Evolutionary conservation across 306 rosid species (phyloP), one percentile per base, ranked within the genome.

Genomic region (Trichosanthes cucumerina): DNA sequence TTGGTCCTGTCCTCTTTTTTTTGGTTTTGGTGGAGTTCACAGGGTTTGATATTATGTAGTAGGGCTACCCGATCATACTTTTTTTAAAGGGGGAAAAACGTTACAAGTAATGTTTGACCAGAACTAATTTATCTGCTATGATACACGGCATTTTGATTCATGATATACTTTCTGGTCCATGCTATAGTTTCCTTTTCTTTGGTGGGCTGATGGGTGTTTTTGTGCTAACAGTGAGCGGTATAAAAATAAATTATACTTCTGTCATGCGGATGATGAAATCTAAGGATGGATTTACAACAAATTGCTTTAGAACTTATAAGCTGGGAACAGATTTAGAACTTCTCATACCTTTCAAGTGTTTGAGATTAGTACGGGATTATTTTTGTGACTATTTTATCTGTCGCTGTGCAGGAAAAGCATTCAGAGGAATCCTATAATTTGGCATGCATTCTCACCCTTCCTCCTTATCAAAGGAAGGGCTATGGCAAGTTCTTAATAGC

Each of bases 381-480:
- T 72, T 46, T 72, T 72, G 24, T 72, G 15, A 72, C 39, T 47
- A 72, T 72, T 6, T 44, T 72, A 47, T 72, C 24, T 28, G 43
- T 85, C 73, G 15, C 82, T 46, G 13, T 87, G 82, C 87, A 96
- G 99, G 99, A 96, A 87, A 96, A 96, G 78, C 99, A 96, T 88
- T 96, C 99, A 0, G 99, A 96, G 89, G 98, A 96, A 75, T 96
- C 99, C 62, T 96, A 96, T 85, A 96, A 96, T 75, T 83, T 96
- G 88, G 99, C 99, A 23, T 96, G 98, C 82, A 96, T 96, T 82
- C 97, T 96, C 81, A 93, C 98, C 74, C 96, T 96, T 85, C 99
- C 99, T 73, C 99, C 99, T 52, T 96, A 96, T 87, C 99, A 96
- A 85, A 89, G 99, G 85, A 96, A 93, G 87, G 99, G 99, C 91